phyloP scores from a whole-genome alignment of 2,329 filamentous ascomycete species.

The Penicillium digitatum region DNA sequence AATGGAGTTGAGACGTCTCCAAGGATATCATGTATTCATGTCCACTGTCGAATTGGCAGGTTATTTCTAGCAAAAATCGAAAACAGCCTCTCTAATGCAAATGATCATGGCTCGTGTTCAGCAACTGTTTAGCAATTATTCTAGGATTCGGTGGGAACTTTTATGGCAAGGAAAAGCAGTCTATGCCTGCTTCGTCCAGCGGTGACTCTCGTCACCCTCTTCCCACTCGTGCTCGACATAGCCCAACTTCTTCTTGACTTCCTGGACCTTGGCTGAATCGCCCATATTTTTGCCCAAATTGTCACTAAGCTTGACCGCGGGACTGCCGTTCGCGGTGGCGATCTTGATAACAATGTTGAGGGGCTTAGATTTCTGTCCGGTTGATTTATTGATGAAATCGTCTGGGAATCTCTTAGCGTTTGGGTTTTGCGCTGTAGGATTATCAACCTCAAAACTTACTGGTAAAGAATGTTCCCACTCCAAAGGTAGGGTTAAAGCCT shows the following conservation, averaged over 20 bases:
- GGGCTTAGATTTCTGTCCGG: slow-evolving; percentile 77
- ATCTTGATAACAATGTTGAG: slow-evolving; percentile 98
- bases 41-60: neutral
- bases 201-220: slow-evolving; percentile 74
- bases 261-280: slow-evolving; percentile 69
- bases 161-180: too few relatives aligned
- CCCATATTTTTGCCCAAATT: slow-evolving; percentile 95
- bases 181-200: slow-evolving; percentile 60
- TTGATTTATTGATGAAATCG: slow-evolving; percentile 72
- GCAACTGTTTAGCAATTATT: neutral
- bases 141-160: neutral
- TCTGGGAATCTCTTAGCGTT: slow-evolving; percentile 46
- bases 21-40: slow-evolving; percentile 5
- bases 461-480: slow-evolving; percentile 91
- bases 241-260: slow-evolving; percentile 79
- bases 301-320: slow-evolving; percentile 88
- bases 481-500: slow-evolving; percentile 83
- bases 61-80: slow-evolving; percentile 1
- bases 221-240: slow-evolving; percentile 83
- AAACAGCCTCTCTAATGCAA: neutral
- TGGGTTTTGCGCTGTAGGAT: neutral
- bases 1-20: neutral
- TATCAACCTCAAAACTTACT: slow-evolving; percentile 47
- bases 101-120: neutral
- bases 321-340: slow-evolving; percentile 72